Conservation (phyloP, 345 rosid species). For the Passiflora organensis region DNA sequence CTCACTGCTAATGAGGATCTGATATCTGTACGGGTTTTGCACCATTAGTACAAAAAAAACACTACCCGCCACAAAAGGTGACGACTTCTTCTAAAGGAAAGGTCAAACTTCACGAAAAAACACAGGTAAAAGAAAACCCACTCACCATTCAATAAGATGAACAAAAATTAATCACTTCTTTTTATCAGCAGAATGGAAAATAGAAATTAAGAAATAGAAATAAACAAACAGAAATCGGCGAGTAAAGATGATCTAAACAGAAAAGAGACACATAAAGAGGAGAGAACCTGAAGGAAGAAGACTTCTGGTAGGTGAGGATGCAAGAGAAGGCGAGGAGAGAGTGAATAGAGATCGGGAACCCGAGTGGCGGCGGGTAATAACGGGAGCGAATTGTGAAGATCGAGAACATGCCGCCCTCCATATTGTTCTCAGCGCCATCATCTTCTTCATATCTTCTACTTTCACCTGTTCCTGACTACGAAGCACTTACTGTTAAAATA, state of each 20-base stretch:
- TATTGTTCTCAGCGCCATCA: conserved; percentile 27
- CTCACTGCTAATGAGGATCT: conserved; percentile 36
- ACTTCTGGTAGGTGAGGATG: conserved; percentile 11
- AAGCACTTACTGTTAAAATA: too few species aligned
- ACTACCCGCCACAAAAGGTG: conserved; percentile 1
- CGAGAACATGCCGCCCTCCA: conserved; percentile 22
- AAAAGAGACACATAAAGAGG: neutral
- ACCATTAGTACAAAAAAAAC: neutral
- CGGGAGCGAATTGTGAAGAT: conserved; percentile 16
- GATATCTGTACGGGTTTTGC: conserved; percentile 31
- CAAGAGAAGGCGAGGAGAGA: conserved; percentile 14
- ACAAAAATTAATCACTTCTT: neutral
- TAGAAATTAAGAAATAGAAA: neutral
- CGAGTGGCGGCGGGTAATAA: conserved; percentile 8
- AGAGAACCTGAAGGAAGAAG: neutral
- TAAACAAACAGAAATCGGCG: neutral
- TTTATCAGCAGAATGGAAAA: neutral
- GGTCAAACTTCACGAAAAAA: neutral
- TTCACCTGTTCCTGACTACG: too few species aligned
- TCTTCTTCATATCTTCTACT: conserved; percentile 23
- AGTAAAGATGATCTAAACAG: neutral
- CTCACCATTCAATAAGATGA: neutral
- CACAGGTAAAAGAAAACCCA: neutral
- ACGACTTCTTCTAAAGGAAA: neutral
- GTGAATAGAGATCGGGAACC: conserved; percentile 16